Evolutionary conservation across 371 early-diverging fungal species (phyloP), one percentile per base, ranked within the genome.

Genomic region (Actinomortierella wolfii): DNA sequence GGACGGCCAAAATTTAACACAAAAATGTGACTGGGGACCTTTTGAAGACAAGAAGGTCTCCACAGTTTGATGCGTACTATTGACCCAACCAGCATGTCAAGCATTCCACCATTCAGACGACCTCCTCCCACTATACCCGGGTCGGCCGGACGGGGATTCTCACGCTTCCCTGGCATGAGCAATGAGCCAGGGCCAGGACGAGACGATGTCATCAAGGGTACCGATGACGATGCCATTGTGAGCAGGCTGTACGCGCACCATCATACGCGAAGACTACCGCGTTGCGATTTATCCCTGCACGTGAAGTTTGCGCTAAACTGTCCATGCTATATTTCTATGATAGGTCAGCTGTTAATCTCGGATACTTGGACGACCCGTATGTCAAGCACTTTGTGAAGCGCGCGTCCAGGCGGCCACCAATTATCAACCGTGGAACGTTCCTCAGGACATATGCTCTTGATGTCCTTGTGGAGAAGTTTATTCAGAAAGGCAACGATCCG

Each of bases 401-500:
- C 5, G 79, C 89, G 13, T 79, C 79, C 1, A 77, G 88, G 20
- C 79, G 92, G 13, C 87, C 94, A n/a, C 97, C 97, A 39, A 83
- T 97, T 48, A 96, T 97, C 57, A 97, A 97, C 70, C 78, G 96
- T 78, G 97, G 95, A 82, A 81, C 90, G 0, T 93, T 86, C 60
- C 76, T 90, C n/a, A 87, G 97, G 17, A 86, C 83, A 44, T 50
- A 64, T 25, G 89, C 89, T 0, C 63, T 96, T 13, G 90, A 94
- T 50, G 48, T 64, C 0, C 56, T 92, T 2, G 79, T 94, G 1
- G 76, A 66, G 4, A 79, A 81, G 29, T 96, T 95, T 63, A 60
- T 88, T 26, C 62, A 75, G 8, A 51, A 76, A 15, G 57, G 62
- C 29, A 56, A 56, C 6, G 26, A 34, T n/a, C 50, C 51, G 24